phyloP scores from a whole-genome alignment of 1,284 basidiomycete species.

The Microbotryomycetes sp. region DNA sequence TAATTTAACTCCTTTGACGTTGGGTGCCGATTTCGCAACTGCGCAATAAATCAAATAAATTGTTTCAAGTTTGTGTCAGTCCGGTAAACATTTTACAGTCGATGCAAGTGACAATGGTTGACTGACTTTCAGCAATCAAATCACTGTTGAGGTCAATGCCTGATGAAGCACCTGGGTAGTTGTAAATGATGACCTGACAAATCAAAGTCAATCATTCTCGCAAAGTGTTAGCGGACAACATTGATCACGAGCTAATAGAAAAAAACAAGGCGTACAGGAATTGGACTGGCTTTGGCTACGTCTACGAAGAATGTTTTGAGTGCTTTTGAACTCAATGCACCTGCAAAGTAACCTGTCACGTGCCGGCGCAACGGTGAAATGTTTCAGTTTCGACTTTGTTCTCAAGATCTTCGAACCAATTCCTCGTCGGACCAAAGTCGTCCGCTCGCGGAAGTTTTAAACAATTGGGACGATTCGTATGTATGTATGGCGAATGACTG shows the following conservation, averaged over 20 bases:
- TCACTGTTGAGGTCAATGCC: conserved; percentile 84
- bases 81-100: background rate
- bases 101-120: background rate
- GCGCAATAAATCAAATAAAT: background rate
- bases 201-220: rapidly evolving
- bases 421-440: background rate
- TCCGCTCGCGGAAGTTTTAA: background rate
- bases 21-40: conserved; percentile 18
- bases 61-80: background rate
- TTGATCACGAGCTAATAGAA: too few relatives aligned
- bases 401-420: background rate
- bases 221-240: background rate
- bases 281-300: conserved; percentile 72
- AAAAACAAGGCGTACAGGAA: conserved; percentile 53
- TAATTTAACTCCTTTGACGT: conserved; percentile 31
- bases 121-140: conserved; percentile 52
- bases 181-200: conserved; percentile 64
- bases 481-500: background rate
- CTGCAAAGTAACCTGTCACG: conserved; percentile 46
- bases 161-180: conserved; percentile 66
- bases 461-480: too few relatives aligned
- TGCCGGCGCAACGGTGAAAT: too few relatives aligned
- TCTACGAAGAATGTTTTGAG: conserved; percentile 48
- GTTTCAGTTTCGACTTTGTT: too few relatives aligned
- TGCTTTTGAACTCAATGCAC: conserved; percentile 45